Base-by-base conservation (phyloP, 1,284 basidiomycete genomes). In the Papiliotrema laurentii region DNA sequence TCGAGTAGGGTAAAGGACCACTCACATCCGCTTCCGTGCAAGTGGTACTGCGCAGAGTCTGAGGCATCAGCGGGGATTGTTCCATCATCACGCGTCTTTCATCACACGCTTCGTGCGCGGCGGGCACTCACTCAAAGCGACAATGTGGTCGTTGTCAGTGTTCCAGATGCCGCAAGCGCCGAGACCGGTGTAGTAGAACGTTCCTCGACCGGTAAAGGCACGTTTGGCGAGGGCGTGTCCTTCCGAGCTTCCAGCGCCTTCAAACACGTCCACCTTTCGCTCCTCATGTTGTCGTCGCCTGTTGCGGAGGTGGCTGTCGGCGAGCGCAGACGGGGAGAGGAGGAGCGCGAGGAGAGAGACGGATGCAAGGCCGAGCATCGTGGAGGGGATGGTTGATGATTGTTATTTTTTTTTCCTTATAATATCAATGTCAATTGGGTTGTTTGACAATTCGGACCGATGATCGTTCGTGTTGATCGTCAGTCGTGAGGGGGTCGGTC, bases 11-110 rank as follows among this genome's bases (percentile, higher is more conserved):
- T n/a, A n/a, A n/a, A n/a, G 27, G 14, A 16, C 3, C 11, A 56
- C 60, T 55, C 48, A 61, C 58, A 63, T 44, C 64, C 64, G 48
- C 59, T 47, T 33, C 66, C 66, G 45, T n/a, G n/a, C n/a, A n/a
- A n/a, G n/a, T n/a, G n/a, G n/a, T 66, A 66, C 41, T 66, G 64
- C 4, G 55, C 57, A 34, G 58, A 49, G 45, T 62, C 49, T 54
- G 30, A 13, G n/a, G n/a, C n/a, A n/a, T n/a, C n/a, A n/a, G n/a
- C n/a, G n/a, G n/a, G n/a, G n/a, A n/a, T n/a, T n/a, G 14, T 28
- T 34, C 11, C 35, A 30, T n/a, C 41, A 42, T 11, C 33, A 36
- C 18, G 13, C 18, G 19, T 6, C 19, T 26, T 14, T 19, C n/a
- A 19, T 36, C 25, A 16, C 19, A 19, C 4, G 26, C 26, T 37